A percentile compares a stretch with the other conserved stretches of the same genome.
These are phyloP conservation scores for Aspergillus niger DNA, from an alignment of 2,329 filamentous ascomycete species.

Conservation along the genomic window DNA sequence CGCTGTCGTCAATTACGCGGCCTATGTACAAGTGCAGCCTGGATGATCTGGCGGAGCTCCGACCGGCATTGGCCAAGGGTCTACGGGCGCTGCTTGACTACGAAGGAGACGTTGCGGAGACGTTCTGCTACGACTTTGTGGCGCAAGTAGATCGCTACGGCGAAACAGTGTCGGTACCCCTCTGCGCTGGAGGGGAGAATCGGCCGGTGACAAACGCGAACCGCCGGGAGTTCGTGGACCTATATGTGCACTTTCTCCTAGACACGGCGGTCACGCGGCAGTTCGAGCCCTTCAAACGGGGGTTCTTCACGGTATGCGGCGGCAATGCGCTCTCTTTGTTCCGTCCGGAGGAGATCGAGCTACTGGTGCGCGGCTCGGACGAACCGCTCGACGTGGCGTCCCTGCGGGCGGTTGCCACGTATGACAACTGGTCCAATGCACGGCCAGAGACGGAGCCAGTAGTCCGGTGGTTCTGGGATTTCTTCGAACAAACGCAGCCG, in stretches of 20 bases:
- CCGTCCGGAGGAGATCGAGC: constrained; percentile 86
- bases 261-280: constrained; percentile 77
- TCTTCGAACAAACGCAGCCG: constrained; percentile 67
- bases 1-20: constrained; percentile 59
- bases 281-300: constrained; percentile 90
- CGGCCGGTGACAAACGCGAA: constrained; percentile 81
- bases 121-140: constrained; percentile 80
- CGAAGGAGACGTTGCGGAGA: constrained; percentile 78
- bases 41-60: constrained; percentile 80
- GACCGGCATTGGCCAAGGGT: constrained; percentile 73
- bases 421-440: constrained; percentile 72
- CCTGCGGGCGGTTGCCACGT: constrained; percentile 73
- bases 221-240: constrained; percentile 79
- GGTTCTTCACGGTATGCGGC: constrained; percentile 89
- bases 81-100: constrained; percentile 76
- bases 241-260: constrained; percentile 78
- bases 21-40: constrained; percentile 70
- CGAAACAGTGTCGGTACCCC: constrained; percentile 63
- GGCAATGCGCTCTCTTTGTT: constrained; percentile 87
- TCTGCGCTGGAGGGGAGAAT: constrained; percentile 72
- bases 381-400: constrained; percentile 77
- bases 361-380: constrained; percentile 81
- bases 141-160: constrained; percentile 78
- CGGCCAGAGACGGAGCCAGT: constrained; percentile 64
- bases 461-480: constrained; percentile 85